Evolutionary conservation across 306 rosid genomes (phyloP).

Genomic region (Spatholobus suberectus): DNA sequence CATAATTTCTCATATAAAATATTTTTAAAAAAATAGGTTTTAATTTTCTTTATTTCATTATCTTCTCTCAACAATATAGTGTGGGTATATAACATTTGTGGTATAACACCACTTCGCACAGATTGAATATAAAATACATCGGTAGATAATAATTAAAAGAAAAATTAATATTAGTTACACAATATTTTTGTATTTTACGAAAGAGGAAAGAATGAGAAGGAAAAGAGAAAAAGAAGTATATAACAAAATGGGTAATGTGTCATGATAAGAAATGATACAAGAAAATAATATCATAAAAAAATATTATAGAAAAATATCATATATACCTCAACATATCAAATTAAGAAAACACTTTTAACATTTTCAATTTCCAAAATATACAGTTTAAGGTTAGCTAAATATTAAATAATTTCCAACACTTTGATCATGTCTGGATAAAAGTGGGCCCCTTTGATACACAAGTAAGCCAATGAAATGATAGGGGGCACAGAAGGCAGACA

Average conservation of each 20-base stretch:
- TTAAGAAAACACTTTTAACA: not conserved
- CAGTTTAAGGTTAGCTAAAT: not conserved
- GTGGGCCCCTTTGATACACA: not conserved
- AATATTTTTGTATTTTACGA: not conserved
- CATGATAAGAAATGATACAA: not conserved
- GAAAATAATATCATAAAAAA: too few species aligned
- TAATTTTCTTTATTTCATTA: too few species aligned
- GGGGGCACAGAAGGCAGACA: not conserved
- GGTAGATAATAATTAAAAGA: not conserved
- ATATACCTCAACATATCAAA: too few species aligned
- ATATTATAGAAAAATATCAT: not conserved
- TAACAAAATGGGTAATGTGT: not conserved
- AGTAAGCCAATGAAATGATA: not conserved
- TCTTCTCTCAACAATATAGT: too few species aligned
- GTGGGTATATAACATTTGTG: not conserved
- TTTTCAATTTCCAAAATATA: not conserved
- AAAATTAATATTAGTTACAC: too few species aligned
- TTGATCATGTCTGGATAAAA: not conserved
- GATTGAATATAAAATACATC: not conserved
- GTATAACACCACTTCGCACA: not conserved
- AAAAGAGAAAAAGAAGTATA: too few species aligned
- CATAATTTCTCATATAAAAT: too few species aligned
- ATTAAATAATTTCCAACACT: not conserved
- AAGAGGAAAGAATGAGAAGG: too few species aligned
- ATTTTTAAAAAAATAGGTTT: not conserved